These are phyloP conservation scores for Wickerhamomyces sydowiorum DNA, from an alignment of 805 yeast species.

Conservation along the genomic window DNA sequence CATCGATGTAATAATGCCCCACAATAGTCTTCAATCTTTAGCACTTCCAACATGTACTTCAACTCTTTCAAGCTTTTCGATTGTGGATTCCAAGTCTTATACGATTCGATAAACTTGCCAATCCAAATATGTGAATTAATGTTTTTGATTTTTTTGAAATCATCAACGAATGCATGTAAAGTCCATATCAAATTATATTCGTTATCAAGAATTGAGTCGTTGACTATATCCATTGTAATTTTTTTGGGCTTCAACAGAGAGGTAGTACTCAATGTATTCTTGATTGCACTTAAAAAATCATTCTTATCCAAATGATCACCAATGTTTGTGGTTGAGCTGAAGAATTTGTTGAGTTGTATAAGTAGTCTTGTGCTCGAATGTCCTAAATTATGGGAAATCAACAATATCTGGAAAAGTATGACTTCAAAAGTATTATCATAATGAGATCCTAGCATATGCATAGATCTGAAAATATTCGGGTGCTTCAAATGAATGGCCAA, in stretches of 20 bases:
- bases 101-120: constrained; percentile 4
- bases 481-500: constrained; percentile 47
- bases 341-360: constrained; percentile 37
- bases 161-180: constrained; percentile 32
- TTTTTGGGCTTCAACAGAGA: constrained; percentile 13
- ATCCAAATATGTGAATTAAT: constrained; percentile 20
- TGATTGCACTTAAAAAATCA: constrained; percentile 22
- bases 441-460: constrained; percentile 36
- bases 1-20: constrained; percentile 2
- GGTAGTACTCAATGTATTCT: constrained; percentile 21
- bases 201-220: constrained; percentile 21
- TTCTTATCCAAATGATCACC: constrained; percentile 19
- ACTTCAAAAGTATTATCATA: constrained; percentile 34
- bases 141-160: constrained; percentile 26
- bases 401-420: constrained; percentile 37
- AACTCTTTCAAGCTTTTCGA: constrained; percentile 12
- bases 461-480: constrained; percentile 51
- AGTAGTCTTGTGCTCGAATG: constrained; percentile 35
- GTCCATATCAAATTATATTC: constrained; percentile 38
- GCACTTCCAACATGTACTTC: constrained; percentile 21
- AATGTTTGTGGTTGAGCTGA: constrained; percentile 30
- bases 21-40: constrained; percentile 20
- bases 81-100: constrained; percentile 14
- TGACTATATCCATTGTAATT: constrained; percentile 1
- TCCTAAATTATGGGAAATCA: constrained; percentile 47